Base-by-base conservation (phyloP, 208 protist genomes). In the Acanthamoeba sp. region DNA sequence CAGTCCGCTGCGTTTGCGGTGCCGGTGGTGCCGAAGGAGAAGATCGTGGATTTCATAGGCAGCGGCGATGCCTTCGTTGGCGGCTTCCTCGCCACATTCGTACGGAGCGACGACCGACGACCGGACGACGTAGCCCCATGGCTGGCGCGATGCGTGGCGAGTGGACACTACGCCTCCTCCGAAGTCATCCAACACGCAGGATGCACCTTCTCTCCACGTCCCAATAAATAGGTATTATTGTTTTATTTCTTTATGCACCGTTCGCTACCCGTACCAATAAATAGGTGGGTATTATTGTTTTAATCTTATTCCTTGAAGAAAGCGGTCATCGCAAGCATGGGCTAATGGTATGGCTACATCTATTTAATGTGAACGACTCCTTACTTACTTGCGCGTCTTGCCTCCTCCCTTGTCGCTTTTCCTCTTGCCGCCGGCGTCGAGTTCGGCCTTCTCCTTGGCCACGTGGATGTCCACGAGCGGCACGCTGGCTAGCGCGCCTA, bases 51-150 rank as follows among this genome's bases (percentile, higher is more conserved):
- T 95, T 97, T 98, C 78, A 99, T 99, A 95, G 99, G 98, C 85
- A 99, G 99, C 45, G 99, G 99, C 80, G 99, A 99, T 95, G 96
- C 98, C n/a, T 99, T 99, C 93, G 98, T 99, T 20, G 99, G 99
- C 89, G 99, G 99, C 69, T 99, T 99, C 97, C 95, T 99, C 2
- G 96, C 98, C 42, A 96, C 96, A 27, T 98, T 98, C 78, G 52
- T 94, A 6, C 84, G 34, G 7, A n/a, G n/a, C n/a, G n/a, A n/a
- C 48, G 14, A 52, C 1, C 48, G 5, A 16, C 48, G n/a, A 52
- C 48, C 6, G 9, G 14, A 1, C 48, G 48, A 16, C 12, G 48
- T 32, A 40, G 0, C 7, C 7, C 36, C 12, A 12, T 34, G 62
- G 22, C 29, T 42, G 69, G 29, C 24, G 32, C 57, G n/a, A 22